Conservation (phyloP, 768 basidiomycete genomes). For the Auricularia auricula-judae region DNA sequence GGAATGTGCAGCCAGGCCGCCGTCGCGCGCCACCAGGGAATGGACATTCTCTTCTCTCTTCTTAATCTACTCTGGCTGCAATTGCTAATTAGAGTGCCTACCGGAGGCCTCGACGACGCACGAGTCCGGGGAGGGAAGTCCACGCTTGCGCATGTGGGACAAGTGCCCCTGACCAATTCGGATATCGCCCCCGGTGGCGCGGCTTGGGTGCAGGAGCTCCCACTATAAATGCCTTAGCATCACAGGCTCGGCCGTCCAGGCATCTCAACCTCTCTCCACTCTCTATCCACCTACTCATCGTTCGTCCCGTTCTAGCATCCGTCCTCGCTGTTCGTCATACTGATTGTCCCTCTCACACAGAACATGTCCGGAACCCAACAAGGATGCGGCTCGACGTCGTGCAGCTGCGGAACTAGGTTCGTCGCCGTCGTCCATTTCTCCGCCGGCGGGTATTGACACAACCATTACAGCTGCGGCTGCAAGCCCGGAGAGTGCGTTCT, state of each 20-base stretch:
- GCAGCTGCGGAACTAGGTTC: conserved; percentile 43
- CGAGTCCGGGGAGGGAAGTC: too few species aligned
- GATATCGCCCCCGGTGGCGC: neutral
- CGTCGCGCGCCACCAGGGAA: neutral
- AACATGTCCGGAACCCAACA: conserved; percentile 27
- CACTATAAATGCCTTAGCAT: neutral
- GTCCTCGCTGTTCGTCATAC: too few species aligned
- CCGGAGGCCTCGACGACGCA: too few species aligned
- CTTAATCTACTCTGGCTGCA: too few species aligned
- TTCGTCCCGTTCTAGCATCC: neutral
- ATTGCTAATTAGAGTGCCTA: too few species aligned
- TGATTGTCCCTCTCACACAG: neutral
- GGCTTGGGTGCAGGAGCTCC: neutral
- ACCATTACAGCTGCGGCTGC: conserved; percentile 40
- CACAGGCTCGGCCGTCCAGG: neutral
- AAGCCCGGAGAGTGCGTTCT: conserved; percentile 32
- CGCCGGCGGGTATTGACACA: too few species aligned
- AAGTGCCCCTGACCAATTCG: neutral
- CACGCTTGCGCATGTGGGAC: too few species aligned
- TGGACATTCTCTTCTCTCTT: too few species aligned
- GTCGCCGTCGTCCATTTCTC: conserved; percentile 4
- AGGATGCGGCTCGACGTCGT: conserved; percentile 37
- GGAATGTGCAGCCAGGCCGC: neutral
- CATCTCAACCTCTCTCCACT: neutral
- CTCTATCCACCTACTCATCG: neutral